Percentiles rank a stretch among this genome's conserved stretches.
These are phyloP conservation scores for Talaromyces nanjingensis DNA, from an alignment of 495 filamentous ascomycete species.

Conservation along the genomic window DNA sequence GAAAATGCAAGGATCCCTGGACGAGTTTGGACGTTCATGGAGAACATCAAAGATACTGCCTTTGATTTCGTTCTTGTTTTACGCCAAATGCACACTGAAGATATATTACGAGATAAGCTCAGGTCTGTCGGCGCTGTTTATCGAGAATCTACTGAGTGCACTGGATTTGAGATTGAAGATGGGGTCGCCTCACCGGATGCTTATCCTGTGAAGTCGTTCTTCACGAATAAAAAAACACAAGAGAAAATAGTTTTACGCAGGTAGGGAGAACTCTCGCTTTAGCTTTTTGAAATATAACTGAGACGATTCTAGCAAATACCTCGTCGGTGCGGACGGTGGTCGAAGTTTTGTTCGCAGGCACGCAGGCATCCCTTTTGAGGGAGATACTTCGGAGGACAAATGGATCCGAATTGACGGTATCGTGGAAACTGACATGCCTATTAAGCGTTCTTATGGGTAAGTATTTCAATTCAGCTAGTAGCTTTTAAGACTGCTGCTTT, in stretches of 20 bases:
- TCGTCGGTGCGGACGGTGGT: slow-evolving; percentile 41
- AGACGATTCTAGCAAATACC: not conserved
- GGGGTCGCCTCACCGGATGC: not conserved
- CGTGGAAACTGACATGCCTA: slow-evolving; percentile 42
- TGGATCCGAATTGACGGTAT: slow-evolving; percentile 44
- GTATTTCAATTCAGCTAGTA: not conserved
- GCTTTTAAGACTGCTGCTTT: not conserved
- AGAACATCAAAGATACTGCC: not conserved
- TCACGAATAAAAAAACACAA: not conserved
- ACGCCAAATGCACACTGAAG: not conserved
- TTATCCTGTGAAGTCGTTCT: not conserved
- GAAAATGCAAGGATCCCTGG: not conserved
- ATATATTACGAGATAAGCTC: not conserved
- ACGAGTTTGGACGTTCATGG: not conserved
- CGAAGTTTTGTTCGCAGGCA: slow-evolving; percentile 34
- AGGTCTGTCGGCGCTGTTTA: not conserved
- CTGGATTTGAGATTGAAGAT: not conserved
- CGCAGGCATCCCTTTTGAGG: slow-evolving; percentile 36
- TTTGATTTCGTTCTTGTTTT: not conserved
- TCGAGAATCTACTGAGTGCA: not conserved
- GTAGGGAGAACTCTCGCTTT: not conserved
- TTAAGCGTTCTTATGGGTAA: not conserved
- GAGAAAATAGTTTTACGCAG: not conserved
- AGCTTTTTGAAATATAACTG: not conserved
- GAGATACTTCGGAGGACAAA: slow-evolving; percentile 33